These are phyloP conservation scores for Camelina laxa DNA, from an alignment of 345 rosid species.

Conservation along the genomic window DNA sequence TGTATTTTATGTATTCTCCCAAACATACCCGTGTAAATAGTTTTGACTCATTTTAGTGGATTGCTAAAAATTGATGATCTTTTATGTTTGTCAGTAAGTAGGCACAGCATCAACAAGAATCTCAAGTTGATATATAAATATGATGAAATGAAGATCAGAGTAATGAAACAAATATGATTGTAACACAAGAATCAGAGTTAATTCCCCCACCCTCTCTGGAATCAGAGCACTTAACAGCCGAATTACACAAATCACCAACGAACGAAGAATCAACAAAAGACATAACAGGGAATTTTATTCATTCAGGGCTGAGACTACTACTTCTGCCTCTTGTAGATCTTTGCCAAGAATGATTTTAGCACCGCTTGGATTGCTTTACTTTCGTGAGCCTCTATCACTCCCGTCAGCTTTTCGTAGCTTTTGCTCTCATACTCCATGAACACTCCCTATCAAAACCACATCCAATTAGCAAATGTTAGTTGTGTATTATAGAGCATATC, in stretches of 20 bases:
- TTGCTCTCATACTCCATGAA: slow-evolving; percentile 76
- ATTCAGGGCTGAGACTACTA: slow-evolving; percentile 33
- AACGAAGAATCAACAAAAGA: slow-evolving; percentile 3
- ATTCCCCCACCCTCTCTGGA: slow-evolving; percentile 7
- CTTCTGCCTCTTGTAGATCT: slow-evolving; percentile 90
- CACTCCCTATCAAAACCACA: slow-evolving; percentile 54
- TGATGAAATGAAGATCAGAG: slow-evolving; percentile 6
- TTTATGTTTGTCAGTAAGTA: not conserved
- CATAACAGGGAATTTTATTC: not conserved
- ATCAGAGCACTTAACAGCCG: slow-evolving; percentile 30
- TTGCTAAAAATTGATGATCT: not conserved
- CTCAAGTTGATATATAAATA: slow-evolving; percentile 13
- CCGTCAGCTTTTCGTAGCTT: slow-evolving; percentile 67
- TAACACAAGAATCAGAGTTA: slow-evolving; percentile 17
- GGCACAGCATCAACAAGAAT: slow-evolving; percentile 14
- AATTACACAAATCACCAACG: slow-evolving; percentile 31
- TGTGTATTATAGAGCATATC: not conserved
- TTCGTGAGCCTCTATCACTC: slow-evolving; percentile 69
- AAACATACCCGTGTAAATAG: not conserved
- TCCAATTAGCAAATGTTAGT: slow-evolving; percentile 11
- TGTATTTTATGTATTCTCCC: not conserved
- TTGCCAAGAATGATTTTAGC: slow-evolving; percentile 80
- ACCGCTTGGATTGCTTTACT: slow-evolving; percentile 78
- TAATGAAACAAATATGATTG: slow-evolving; percentile 25
- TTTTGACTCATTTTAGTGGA: not conserved